phyloP scores from a whole-genome alignment of 2,329 filamentous ascomycete species.

The Polytolypa hystricis region DNA sequence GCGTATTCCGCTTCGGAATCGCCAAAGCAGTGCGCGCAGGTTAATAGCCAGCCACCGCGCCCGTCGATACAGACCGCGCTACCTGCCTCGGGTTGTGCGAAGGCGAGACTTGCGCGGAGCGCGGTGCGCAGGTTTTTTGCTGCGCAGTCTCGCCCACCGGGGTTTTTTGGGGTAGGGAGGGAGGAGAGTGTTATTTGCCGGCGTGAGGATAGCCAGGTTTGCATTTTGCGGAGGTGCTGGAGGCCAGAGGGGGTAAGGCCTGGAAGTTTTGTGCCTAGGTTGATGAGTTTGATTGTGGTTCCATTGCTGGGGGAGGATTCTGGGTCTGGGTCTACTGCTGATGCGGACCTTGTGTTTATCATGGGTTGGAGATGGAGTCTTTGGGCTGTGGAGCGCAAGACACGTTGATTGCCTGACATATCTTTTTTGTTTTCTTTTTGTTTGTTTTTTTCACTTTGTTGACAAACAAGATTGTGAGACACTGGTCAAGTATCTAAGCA shows the following conservation, averaged over 20 bases:
- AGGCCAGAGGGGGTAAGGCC: neutral
- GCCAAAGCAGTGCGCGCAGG: constrained; percentile 42
- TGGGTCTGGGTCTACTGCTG: too few relatives aligned
- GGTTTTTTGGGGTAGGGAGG: neutral
- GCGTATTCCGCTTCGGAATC: constrained; percentile 30
- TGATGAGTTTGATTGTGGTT: neutral
- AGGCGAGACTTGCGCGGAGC: constrained; percentile 27
- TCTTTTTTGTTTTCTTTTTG: too few relatives aligned
- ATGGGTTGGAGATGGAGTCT: too few relatives aligned
- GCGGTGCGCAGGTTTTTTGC: constrained; percentile 4
- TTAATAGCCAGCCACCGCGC: constrained; percentile 36
- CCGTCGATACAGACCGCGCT: constrained; percentile 42
- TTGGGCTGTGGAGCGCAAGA: too few relatives aligned
- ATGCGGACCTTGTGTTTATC: too few relatives aligned
- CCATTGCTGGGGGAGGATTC: too few relatives aligned
- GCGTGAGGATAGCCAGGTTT: constrained; percentile 6
- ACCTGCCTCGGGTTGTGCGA: constrained; percentile 40
- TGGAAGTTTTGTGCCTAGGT: neutral
- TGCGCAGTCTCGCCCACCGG: too few relatives aligned
- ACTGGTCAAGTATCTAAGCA: too few relatives aligned
- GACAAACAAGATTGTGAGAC: too few relatives aligned
- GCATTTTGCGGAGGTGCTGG: constrained; percentile 8
- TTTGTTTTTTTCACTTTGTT: too few relatives aligned
- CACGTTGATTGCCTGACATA: too few relatives aligned
- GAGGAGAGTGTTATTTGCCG: neutral